Evolutionary conservation across 305 asterid genomes (phyloP), one percentile per base, ranked within the genome.

Genomic region (Euphrasia arctica): DNA sequence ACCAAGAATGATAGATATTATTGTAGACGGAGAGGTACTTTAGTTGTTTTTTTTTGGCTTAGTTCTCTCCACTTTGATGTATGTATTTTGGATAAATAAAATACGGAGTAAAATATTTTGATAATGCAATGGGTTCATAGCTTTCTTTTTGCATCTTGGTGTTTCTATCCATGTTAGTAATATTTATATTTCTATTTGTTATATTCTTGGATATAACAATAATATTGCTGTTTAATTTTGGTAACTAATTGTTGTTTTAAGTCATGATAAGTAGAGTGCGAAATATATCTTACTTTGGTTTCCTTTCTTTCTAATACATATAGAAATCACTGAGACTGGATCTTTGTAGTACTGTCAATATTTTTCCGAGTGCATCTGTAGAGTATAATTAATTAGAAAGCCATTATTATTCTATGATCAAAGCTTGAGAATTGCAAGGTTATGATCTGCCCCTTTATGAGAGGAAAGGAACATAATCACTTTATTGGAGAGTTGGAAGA

Each of bases 11-110:
- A 82, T 93, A 64, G 99, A 90, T 79, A 78, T 90, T 71, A 77
- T 93, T 72, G 92, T 88, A 58, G 97, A 90, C 64, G 97, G 94
- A 79, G 99, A 93, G 99, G 99, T 93, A 77, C 64, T 72, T 65
- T 28, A 51, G 61, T 18, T 64, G 71, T 58, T 12, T 71, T 58
- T 3, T 71, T 54, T 34, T 68, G 54, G 52, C 60, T 75, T 61
- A 67, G 39, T 48, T 63, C 69, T 18, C 51, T 2, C 69, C 42
- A 22, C 55, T 47, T 72, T 64, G 51, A 10, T 34, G 3, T 28
- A 10, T 34, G 3, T 28, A 49, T 41, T 34, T 52, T 59, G 28
- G 55, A 69, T 45, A 27, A 9, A 27, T 45, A 63, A 39, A 32
- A 4, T 32, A 25, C 27, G 27, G 27, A 25, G 27, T 25, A 32